Percentiles rank a stretch among this genome's conserved stretches.
Conservation (phyloP, 257 asterid species). For the Penstemon davidsonii region DNA sequence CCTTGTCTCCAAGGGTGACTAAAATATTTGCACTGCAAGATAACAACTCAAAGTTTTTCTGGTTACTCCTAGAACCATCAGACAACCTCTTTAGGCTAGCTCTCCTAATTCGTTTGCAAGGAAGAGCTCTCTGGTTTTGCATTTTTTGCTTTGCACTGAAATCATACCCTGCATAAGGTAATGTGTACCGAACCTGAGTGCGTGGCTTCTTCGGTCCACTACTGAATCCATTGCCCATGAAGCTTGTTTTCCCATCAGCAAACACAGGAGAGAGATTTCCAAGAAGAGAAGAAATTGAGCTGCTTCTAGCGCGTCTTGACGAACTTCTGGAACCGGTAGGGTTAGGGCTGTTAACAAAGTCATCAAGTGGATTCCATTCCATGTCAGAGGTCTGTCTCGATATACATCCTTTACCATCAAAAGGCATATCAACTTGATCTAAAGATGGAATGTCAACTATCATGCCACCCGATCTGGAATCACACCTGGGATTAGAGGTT, state of each 20-base stretch:
- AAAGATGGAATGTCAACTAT: conserved; percentile 58
- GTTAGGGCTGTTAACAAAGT: conserved; percentile 41
- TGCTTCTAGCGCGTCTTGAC: conserved; percentile 45
- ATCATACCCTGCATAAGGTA: conserved; percentile 70
- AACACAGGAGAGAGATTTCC: conserved; percentile 57
- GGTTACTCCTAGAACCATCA: conserved; percentile 55
- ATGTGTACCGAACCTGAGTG: conserved; percentile 81
- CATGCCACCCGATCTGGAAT: conserved; percentile 44
- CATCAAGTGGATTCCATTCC: conserved; percentile 43
- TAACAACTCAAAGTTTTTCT: conserved; percentile 58
- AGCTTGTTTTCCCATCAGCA: conserved; percentile 57
- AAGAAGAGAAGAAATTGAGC: conserved; percentile 50
- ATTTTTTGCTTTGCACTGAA: conserved; percentile 48
- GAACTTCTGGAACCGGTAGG: conserved; percentile 44
- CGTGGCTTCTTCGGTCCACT: conserved; percentile 92
- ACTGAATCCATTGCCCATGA: conserved; percentile 54
- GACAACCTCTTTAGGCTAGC: conserved; percentile 76
- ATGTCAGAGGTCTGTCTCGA: conserved; percentile 20
- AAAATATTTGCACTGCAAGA: conserved; percentile 74
- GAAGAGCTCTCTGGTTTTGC: conserved; percentile 56
- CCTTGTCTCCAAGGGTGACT: conserved; percentile 71
- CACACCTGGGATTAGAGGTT: conserved; percentile 31
- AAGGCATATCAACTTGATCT: conserved; percentile 35
- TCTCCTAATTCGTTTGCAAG: conserved; percentile 84
- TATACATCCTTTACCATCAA: neutral